Conservation (phyloP, 2,329 filamentous ascomycete genomes). For the Cryphonectria parasitica region DNA sequence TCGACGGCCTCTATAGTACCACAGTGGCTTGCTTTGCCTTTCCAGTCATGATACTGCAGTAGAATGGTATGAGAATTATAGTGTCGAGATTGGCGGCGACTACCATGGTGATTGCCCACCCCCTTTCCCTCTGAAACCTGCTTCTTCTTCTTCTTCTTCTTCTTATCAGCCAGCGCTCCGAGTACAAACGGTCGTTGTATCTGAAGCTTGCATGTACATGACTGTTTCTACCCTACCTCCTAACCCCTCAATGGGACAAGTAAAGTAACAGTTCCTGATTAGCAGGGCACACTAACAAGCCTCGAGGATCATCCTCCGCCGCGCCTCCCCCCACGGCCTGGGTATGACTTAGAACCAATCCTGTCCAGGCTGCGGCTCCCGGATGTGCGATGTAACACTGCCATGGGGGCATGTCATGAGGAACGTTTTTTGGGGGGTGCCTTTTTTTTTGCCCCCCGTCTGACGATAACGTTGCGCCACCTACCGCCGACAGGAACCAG, state of each 20-base stretch:
- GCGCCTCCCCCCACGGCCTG: not conserved
- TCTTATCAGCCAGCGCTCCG: no score
- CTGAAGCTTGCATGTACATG: not conserved
- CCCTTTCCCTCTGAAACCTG: no score
- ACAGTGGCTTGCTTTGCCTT: not conserved
- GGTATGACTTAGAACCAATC: not conserved
- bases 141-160: no score
- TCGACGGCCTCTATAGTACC: not conserved
- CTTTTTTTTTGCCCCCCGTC: no score
- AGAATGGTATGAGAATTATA: not conserved
- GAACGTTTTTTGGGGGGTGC: not conserved
- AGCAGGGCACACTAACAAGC: not conserved
- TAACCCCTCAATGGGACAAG: no score
- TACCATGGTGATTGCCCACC: no score
- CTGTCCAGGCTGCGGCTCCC: not conserved
- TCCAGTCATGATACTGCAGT: not conserved
- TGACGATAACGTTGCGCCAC: no score
- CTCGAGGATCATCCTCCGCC: not conserved
- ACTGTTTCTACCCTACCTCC: no score
- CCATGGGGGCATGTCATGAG: not conserved
- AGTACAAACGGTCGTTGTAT: not conserved
- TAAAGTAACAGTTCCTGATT: not conserved
- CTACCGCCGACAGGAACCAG: not conserved
- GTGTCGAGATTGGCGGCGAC: not conserved
- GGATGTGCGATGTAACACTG: not conserved